phyloP scores from a whole-genome alignment of 441 rosid species.

The Mallotus repandus region DNA sequence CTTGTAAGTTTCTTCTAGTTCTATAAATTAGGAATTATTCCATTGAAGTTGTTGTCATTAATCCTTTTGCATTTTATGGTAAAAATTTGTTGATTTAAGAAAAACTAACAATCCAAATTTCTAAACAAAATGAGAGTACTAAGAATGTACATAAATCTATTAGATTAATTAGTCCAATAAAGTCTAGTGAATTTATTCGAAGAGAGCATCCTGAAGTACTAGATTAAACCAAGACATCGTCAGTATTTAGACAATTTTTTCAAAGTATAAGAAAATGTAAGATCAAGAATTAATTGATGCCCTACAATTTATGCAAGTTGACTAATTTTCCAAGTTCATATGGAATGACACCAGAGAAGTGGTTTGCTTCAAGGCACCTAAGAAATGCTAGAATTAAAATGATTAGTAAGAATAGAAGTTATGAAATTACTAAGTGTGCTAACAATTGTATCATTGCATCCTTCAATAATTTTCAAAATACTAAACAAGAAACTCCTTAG shows the following conservation, averaged over 20 bases:
- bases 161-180: constrained; percentile 51
- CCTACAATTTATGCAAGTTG: constrained; percentile 59
- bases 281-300: constrained; percentile 11
- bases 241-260: constrained; percentile 2
- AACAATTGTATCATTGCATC: neutral
- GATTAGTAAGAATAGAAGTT: neutral
- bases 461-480: neutral
- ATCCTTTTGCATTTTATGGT: constrained; percentile 47
- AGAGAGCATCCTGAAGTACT: constrained; percentile 56
- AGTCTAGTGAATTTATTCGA: constrained; percentile 67
- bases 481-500: neutral
- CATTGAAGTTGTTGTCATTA: constrained; percentile 50
- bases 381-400: neutral
- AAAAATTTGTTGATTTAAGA: constrained; percentile 23
- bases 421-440: neutral
- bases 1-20: constrained; percentile 30
- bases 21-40: constrained; percentile 44
- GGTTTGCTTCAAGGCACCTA: constrained; percentile 77
- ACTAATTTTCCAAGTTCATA: constrained; percentile 63
- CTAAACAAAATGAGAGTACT: constrained; percentile 18
- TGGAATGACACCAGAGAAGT: constrained; percentile 63
- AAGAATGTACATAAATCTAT: constrained; percentile 54
- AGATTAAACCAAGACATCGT: constrained; percentile 21
- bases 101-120: neutral
- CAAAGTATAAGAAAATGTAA: constrained; percentile 9